These are phyloP conservation scores for Vinca minor DNA, from an alignment of 257 asterid species.

Conservation along the genomic window DNA sequence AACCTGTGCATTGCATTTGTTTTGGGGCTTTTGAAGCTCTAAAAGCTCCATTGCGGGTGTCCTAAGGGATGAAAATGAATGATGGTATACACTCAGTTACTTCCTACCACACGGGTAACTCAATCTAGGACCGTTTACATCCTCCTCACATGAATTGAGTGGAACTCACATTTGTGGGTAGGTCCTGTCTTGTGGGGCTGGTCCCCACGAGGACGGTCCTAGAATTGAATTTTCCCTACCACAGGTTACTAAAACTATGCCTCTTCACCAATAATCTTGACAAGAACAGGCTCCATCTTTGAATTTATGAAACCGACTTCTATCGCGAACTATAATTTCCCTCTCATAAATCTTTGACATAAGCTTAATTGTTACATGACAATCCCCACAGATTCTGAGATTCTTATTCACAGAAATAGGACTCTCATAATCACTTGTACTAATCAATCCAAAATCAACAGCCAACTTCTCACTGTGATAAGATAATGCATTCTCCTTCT, in stretches of 20 bases:
- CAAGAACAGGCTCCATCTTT: slow-evolving; percentile 72
- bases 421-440: slow-evolving; percentile 35
- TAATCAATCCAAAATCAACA: slow-evolving; percentile 73
- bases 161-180: too few species aligned
- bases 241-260: too few species aligned
- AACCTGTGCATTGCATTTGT: too few species aligned
- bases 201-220: too few species aligned
- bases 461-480: slow-evolving; percentile 93
- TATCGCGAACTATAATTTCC: slow-evolving; percentile 77
- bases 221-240: too few species aligned
- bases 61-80: background rate
- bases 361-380: slow-evolving; percentile 76
- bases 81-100: too few species aligned
- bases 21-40: too few species aligned
- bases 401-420: slow-evolving; percentile 68
- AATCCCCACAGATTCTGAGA: slow-evolving; percentile 92
- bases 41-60: too few species aligned
- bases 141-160: too few species aligned
- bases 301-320: slow-evolving; percentile 80
- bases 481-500: slow-evolving; percentile 75
- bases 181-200: too few species aligned
- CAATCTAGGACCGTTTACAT: too few species aligned
- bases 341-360: slow-evolving; percentile 53
- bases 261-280: slow-evolving; percentile 65
- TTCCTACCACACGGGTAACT: too few species aligned